Evolutionary conservation across 352 stramenopile species (phyloP).

Genomic region (Pythium phragmiticola): DNA sequence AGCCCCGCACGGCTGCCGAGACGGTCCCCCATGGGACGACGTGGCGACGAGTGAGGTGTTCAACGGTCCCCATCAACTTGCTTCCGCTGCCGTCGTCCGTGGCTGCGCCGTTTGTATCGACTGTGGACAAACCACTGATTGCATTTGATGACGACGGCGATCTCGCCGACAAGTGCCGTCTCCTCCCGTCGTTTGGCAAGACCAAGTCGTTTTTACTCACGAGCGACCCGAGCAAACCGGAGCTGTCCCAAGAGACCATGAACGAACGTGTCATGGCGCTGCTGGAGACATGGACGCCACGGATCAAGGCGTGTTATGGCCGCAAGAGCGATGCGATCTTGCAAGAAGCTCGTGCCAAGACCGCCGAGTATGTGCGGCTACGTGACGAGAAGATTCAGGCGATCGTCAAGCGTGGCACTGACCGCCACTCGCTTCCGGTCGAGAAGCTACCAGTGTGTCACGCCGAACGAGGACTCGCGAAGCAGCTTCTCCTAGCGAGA

Average conservation of each 20-base stretch:
- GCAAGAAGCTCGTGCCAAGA: conserved; percentile 38
- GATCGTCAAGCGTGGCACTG: neutral
- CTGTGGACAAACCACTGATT: conserved; percentile 16
- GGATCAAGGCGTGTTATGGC: conserved; percentile 47
- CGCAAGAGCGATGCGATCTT: conserved; percentile 52
- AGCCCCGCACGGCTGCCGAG: conserved; percentile 26
- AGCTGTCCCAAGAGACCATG: conserved; percentile 43
- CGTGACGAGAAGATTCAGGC: conserved; percentile 12
- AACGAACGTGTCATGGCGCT: conserved; percentile 41
- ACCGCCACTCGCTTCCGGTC: neutral
- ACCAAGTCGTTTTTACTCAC: conserved; percentile 33
- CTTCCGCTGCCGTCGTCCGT: neutral
- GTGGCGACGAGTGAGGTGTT: conserved; percentile 12
- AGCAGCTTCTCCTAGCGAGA: conserved; percentile 14
- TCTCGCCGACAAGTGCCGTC: conserved; percentile 45
- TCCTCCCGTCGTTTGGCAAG: conserved; percentile 49
- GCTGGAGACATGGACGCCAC: conserved; percentile 43
- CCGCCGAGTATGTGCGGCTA: conserved; percentile 20
- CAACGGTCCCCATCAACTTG: conserved; percentile 15
- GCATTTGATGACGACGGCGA: conserved; percentile 38
- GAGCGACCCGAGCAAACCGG: conserved; percentile 9
- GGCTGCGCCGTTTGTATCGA: conserved; percentile 18
- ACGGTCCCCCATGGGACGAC: conserved; percentile 28
- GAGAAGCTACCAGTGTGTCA: conserved; percentile 9
- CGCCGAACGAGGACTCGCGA: conserved; percentile 17